Evolutionary conservation across 2,329 filamentous ascomycete genomes (phyloP).

Genomic region (Cladorrhinum sp.): DNA sequence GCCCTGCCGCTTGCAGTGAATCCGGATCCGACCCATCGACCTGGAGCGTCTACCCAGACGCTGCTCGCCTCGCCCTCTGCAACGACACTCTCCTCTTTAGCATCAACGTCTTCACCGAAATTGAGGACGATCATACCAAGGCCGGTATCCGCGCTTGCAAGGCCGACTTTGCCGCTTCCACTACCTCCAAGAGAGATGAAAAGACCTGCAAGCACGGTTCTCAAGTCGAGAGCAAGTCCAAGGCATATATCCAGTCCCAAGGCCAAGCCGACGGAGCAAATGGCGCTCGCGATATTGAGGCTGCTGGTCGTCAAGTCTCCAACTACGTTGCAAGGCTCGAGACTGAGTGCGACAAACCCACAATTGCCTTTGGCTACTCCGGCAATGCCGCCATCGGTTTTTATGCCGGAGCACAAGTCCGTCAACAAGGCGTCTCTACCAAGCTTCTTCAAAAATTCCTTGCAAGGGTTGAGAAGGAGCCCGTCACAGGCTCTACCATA

Average conservation of each 20-base stretch:
- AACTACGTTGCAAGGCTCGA: conserved; percentile 3
- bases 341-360: conserved; percentile 8
- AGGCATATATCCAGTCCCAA: neutral
- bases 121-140: neutral
- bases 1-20: neutral
- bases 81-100: neutral
- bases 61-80: neutral
- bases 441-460: conserved; percentile 21
- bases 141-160: neutral
- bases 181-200: neutral
- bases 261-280: neutral
- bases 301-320: conserved; percentile 8
- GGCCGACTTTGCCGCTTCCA: neutral
- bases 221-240: neutral
- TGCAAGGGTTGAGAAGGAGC: conserved; percentile 10
- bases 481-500: conserved; percentile 17
- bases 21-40: neutral
- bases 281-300: neutral
- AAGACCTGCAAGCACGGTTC: neutral
- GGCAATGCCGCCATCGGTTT: conserved; percentile 21
- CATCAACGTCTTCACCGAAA: neutral
- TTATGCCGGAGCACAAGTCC: conserved; percentile 25
- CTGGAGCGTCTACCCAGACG: neutral
- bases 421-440: conserved; percentile 24
- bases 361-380: conserved; percentile 13